Conservation (phyloP, 2,329 filamentous ascomycete genomes). For the Pleoardoris graminearum region DNA sequence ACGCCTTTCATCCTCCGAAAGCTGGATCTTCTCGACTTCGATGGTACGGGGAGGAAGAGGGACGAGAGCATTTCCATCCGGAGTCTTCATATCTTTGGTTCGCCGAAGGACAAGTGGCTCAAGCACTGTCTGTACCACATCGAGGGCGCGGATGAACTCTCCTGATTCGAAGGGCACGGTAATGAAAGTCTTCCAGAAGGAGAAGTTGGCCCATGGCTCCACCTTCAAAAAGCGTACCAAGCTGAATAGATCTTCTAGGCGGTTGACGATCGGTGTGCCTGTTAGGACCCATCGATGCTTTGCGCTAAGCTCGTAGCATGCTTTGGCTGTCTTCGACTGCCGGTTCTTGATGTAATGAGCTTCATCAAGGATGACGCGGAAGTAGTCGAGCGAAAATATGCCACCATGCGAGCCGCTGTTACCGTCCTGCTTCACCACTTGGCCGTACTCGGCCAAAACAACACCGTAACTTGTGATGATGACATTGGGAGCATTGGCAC, state of each 20-base stretch:
- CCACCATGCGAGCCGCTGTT: slow-evolving; percentile 66
- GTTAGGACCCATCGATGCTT: slow-evolving; percentile 91
- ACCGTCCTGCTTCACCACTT: slow-evolving; percentile 68
- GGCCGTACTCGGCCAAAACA: slow-evolving; percentile 84
- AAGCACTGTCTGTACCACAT: slow-evolving; percentile 95
- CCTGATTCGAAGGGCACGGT: slow-evolving; percentile 96
- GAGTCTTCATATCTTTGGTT: slow-evolving; percentile 98
- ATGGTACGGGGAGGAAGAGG: slow-evolving; percentile 78
- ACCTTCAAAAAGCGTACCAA: slow-evolving; percentile 90
- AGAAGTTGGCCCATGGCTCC: slow-evolving; percentile 98
- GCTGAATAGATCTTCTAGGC: slow-evolving; percentile 91
- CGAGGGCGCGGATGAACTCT: slow-evolving; percentile 88
- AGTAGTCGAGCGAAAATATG: slow-evolving; percentile 91
- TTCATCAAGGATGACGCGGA: slow-evolving; percentile 93
- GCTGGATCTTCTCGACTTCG: slow-evolving; percentile 83
- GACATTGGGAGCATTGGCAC: slow-evolving; percentile 77
- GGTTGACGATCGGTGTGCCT: slow-evolving; percentile 95
- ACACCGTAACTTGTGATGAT: slow-evolving; percentile 95
- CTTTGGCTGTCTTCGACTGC: slow-evolving; percentile 89
- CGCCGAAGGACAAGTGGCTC: slow-evolving; percentile 93
- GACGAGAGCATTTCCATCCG: slow-evolving; percentile 79
- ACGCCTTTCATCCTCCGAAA: slow-evolving; percentile 81
- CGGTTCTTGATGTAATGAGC: slow-evolving; percentile 88
- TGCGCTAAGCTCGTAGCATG: slow-evolving; percentile 87
- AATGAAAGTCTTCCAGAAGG: slow-evolving; percentile 98